Base-by-base conservation (phyloP, 164 flowering plant species). In the Paratinospora sagittata region DNA sequence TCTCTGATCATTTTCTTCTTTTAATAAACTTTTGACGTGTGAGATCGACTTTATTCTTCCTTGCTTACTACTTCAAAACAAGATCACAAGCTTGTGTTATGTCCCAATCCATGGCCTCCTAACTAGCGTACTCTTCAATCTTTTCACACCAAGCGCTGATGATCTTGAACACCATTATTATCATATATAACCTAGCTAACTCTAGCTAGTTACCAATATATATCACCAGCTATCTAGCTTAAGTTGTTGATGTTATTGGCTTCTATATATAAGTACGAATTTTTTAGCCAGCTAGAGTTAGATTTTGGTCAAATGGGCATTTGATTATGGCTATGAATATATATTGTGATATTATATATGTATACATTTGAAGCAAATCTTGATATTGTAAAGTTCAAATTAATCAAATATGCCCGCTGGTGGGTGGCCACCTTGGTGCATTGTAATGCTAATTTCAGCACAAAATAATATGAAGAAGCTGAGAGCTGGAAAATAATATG, bases 61-160 rank as follows among this genome's bases (percentile, higher is more conserved):
- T 55, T 55, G 61, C 61, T 1, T 55, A 55, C 61, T 55, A 55
- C 61, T 55, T 55, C 61, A 55, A 17, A 55, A 55, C 61, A 55
- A 55, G 23, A 55, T 55, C 61, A 19, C 23, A 55, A 55, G 61
- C 61, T 55, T 21, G 9, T 55, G 8, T 16, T 55, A n/a, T 52
- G 61, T 55, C 61, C 61, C 61, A 55, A 55, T 55, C 10, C 61
- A 55, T 19, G 61, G 61, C 24, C 21, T 55, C 61, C 58, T 52
- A 52, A 23, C 24, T 55, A 8, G 23, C 61, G 61, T 55, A 55
- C 8, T 55, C 23, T 55, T 55, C 24, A 55, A 55, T 55, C 26
- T 55, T 55, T 19, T 47, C 61, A 1, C 23, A 55, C 24, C 61
- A 6, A 55, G 21, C 4, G 2, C 34, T n/a, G n/a, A n/a, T n/a